Evolutionary conservation across 352 stramenopile species (phyloP).

Genomic region (Phytophthora cryptogea): DNA sequence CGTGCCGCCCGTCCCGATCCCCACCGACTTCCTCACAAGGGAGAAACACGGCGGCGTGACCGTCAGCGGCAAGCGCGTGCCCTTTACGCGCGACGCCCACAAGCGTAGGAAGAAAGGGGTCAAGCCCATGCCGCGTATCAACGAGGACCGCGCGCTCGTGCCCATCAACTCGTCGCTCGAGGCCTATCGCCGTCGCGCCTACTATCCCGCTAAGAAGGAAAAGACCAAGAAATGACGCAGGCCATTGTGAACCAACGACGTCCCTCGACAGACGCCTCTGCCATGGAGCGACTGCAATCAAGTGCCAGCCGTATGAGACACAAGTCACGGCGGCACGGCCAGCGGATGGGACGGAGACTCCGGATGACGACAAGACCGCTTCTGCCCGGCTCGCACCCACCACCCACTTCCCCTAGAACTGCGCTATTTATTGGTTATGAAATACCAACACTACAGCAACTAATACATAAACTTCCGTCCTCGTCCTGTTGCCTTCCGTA

Average conservation of each 20-base stretch:
- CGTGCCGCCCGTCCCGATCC: conserved; percentile 35
- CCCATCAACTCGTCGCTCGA: conserved; percentile 32
- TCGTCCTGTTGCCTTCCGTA: too few species aligned
- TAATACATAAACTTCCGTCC: conserved; percentile 7
- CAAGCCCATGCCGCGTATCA: conserved; percentile 34
- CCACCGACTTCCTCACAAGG: conserved; percentile 35
- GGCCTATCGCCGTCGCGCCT: conserved; percentile 45
- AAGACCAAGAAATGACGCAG: conserved; percentile 36
- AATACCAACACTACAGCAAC: conserved; percentile 27
- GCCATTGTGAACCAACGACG: conserved; percentile 1
- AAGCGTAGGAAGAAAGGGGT: conserved; percentile 22
- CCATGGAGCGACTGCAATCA: background rate
- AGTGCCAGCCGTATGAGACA: conserved; percentile 9
- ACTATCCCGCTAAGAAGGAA: conserved; percentile 42
- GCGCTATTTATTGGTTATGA: conserved; percentile 31
- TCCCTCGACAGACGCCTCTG: conserved; percentile 4
- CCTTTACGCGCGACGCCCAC: conserved; percentile 45
- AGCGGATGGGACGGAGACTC: background rate
- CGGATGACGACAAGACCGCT: conserved; percentile 7
- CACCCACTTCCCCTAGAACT: conserved; percentile 20
- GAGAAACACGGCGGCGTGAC: conserved; percentile 40
- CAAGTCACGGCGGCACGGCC: background rate
- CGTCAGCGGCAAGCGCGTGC: conserved; percentile 43
- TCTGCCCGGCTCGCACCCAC: too few species aligned
- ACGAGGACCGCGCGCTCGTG: conserved; percentile 30